These are phyloP conservation scores for Candida hispaniensis DNA, from an alignment of 805 yeast species.

Conservation along the genomic window DNA sequence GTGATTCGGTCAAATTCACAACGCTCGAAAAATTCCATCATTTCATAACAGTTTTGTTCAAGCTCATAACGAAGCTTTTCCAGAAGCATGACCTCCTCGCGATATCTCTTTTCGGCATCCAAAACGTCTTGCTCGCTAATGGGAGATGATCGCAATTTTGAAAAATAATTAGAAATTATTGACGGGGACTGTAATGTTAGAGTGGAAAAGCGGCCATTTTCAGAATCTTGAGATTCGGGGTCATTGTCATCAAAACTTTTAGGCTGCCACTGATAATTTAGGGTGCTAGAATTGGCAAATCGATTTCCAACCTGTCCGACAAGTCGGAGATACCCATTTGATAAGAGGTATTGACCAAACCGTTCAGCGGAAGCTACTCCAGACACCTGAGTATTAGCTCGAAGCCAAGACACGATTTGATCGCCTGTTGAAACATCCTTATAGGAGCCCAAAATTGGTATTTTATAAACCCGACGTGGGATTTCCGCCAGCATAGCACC, in stretches of 20 bases:
- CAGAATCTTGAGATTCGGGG: no score
- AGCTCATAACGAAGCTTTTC: conserved; percentile 57
- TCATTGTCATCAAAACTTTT: no score
- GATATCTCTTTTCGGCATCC: conserved; percentile 42
- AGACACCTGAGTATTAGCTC: conserved; percentile 38
- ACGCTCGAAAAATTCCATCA: conserved; percentile 56
- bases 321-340: conserved; percentile 47
- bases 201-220: no score
- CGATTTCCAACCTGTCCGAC: conserved; percentile 46
- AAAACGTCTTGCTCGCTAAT: no score
- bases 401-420: conserved; percentile 47
- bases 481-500: conserved; percentile 36
- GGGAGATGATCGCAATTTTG: no score
- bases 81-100: conserved; percentile 42
- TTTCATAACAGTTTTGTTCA: conserved; percentile 57
- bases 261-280: conserved; percentile 72
- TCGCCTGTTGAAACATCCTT: conserved; percentile 52
- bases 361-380: conserved; percentile 54
- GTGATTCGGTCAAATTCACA: conserved; percentile 61
- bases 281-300: conserved; percentile 61
- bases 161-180: no score
- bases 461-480: conserved; percentile 44
- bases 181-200: no score
- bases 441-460: conserved; percentile 61
- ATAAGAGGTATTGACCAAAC: conserved; percentile 64